Evolutionary conservation across 352 stramenopile genomes (phyloP).

Genomic region (Globisporangium ultimum): DNA sequence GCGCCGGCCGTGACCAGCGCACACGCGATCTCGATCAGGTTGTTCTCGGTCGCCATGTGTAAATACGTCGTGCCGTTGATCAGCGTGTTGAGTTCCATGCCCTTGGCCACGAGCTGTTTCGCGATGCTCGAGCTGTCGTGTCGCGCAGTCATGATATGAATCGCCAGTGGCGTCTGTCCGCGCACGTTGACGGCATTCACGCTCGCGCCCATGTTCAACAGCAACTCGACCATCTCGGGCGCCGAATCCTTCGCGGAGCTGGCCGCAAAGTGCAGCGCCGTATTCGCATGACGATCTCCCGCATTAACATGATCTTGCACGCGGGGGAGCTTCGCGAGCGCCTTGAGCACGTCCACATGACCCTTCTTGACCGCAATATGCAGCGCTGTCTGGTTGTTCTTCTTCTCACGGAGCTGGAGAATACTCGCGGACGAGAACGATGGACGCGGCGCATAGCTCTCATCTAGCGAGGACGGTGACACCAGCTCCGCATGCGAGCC

Average conservation of each 20-base stretch:
- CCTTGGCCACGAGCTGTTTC: slow-evolving; percentile 46
- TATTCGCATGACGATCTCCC: slow-evolving; percentile 77
- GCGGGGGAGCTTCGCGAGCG: slow-evolving; percentile 74
- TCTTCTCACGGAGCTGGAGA: slow-evolving; percentile 70
- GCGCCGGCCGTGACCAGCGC: slow-evolving; percentile 67
- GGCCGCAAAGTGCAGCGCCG: slow-evolving; percentile 78
- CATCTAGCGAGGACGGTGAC: slow-evolving; percentile 31
- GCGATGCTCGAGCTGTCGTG: slow-evolving; percentile 58
- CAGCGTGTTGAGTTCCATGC: slow-evolving; percentile 53
- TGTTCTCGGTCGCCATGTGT: slow-evolving; percentile 75
- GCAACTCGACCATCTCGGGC: slow-evolving; percentile 61
- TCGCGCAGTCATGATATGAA: slow-evolving; percentile 78
- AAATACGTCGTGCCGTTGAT: slow-evolving; percentile 80
- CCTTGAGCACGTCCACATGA: slow-evolving; percentile 74
- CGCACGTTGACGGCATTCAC: slow-evolving; percentile 68
- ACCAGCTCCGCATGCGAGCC: slow-evolving; percentile 1
- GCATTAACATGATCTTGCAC: slow-evolving; percentile 70
- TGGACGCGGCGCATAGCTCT: slow-evolving; percentile 25
- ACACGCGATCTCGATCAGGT: slow-evolving; percentile 59
- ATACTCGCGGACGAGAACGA: slow-evolving; percentile 50
- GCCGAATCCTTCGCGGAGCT: slow-evolving; percentile 54
- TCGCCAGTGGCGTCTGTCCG: slow-evolving; percentile 78
- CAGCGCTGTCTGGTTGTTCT: slow-evolving; percentile 83
- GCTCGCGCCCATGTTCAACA: slow-evolving; percentile 65
- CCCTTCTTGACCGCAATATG: slow-evolving; percentile 84